Base-by-base conservation (phyloP, 2,329 filamentous ascomycete species). In the Teratosphaeria destructans region DNA sequence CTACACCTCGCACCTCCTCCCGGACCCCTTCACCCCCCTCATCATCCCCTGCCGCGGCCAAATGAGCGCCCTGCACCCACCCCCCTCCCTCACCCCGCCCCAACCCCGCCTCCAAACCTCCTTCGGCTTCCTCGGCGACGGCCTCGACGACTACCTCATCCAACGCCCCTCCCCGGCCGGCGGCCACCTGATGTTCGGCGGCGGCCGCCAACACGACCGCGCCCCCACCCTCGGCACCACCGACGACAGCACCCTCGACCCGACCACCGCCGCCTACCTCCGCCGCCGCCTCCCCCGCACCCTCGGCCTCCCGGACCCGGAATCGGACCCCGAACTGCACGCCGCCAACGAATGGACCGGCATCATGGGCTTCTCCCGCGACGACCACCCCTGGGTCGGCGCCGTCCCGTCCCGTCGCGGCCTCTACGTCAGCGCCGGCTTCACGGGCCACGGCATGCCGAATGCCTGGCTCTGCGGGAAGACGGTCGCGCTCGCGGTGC, bases 1-100 rank as follows among this genome's bases (percentile, higher is more conserved):
- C 3, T 95, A 95, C 72, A 92, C 90, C 7, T 89, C 89, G 1
- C 81, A 85, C 61, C 78, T 96, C 3, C 75, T 93, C 1, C 89
- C 89, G 0, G 70, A 76, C 37, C 6, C 43, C 14, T 86, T 93
- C 65, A 78, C 82, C 8, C 83, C 85, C 63, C 78, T 91, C 8
- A 87, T 95, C 63, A 83, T 92, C 2, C 92, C 92, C 0, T 85
- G 88, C 2, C 79, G 88, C 27, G 90, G 89, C 0, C 85, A 92
- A 68, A 84, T 92, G 75, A 82, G 81, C 52, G 82, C 86, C 0
- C 78, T 92, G 23, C 67, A 79, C 3, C 86, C 87, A 5, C 84
- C 85, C 0, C 68, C 71, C 12, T 66, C 64, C 14, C 52, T 72
- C 7, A 43, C 61, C 2, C 64, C 65, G 7, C 43, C 43, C 0